phyloP scores from a whole-genome alignment of 202 grass and related monocot genomes.

The Zizania palustris region DNA sequence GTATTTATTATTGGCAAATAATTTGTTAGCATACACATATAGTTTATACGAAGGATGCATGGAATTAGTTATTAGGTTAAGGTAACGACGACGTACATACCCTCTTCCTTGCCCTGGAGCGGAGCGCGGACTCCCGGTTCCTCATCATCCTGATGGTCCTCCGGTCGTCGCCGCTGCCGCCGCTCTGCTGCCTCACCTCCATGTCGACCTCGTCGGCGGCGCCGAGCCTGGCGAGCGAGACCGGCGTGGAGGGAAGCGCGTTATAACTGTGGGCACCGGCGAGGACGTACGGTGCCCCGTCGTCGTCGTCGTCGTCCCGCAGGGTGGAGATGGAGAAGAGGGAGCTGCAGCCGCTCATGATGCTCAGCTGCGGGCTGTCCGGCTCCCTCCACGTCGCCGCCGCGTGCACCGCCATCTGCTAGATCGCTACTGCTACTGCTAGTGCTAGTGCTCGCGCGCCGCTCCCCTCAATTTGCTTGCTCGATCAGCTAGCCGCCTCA shows the following conservation, averaged over 20 bases:
- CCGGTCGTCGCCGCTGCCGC: conserved; percentile 50
- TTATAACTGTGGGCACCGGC: conserved; percentile 10
- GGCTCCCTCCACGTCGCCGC: conserved; percentile 46
- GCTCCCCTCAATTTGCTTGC: background rate
- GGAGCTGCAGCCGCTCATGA: conserved; percentile 60
- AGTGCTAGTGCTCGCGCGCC: background rate
- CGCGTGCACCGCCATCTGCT: conserved; percentile 38
- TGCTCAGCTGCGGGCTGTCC: conserved; percentile 58
- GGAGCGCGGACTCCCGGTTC: conserved; percentile 77
- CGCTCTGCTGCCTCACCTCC: conserved; percentile 48
- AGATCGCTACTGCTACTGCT: conserved; percentile 3
- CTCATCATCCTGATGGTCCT: conserved; percentile 73
- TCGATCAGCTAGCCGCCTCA: background rate
- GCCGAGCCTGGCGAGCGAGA: conserved; percentile 38
- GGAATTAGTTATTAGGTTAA: too few species aligned
- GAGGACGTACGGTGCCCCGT: background rate
- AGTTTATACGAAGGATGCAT: too few species aligned
- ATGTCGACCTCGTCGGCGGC: conserved; percentile 49
- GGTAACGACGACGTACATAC: too few species aligned
- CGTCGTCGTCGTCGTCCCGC: conserved; percentile 41
- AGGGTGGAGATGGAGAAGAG: conserved; percentile 66
- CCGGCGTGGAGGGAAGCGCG: conserved; percentile 44
- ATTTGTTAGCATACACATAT: too few species aligned
- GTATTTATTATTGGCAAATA: too few species aligned
- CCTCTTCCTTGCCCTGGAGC: conserved; percentile 85